phyloP scores from a whole-genome alignment of 1,139 yeast genomes.

The Taphrina betulina region DNA sequence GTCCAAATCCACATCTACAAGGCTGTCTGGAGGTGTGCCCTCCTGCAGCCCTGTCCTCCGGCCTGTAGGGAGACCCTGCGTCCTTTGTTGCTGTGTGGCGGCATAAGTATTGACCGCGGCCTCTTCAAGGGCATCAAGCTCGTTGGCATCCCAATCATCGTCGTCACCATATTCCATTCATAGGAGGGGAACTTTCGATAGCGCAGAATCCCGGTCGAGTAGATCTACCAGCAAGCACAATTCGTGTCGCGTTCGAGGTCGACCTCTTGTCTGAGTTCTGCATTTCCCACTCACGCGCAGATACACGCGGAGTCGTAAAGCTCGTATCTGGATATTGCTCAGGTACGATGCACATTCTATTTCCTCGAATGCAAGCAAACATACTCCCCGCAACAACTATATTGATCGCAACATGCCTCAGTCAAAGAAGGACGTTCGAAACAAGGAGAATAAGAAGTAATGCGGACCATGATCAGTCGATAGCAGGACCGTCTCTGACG shows the following conservation, averaged over 20 bases:
- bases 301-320: too few species aligned
- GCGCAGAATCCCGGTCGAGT: too few species aligned
- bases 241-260: too few species aligned
- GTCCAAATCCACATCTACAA: background rate
- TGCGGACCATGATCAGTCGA: background rate
- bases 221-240: too few species aligned
- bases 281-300: too few species aligned
- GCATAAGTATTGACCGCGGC: slow-evolving; percentile 20
- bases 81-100: slow-evolving; percentile 12
- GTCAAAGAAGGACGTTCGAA: slow-evolving; percentile 32
- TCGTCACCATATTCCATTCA: slow-evolving; percentile 27
- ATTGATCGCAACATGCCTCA: slow-evolving; percentile 31
- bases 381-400: too few species aligned
- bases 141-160: slow-evolving; percentile 25
- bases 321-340: too few species aligned
- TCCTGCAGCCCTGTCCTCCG: background rate
- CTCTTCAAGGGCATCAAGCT: slow-evolving; percentile 22
- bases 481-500: background rate
- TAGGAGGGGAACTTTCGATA: too few species aligned
- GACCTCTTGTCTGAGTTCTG: too few species aligned
- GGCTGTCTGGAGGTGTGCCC: background rate
- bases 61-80: background rate
- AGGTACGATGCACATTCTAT: too few species aligned
- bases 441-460: slow-evolving; percentile 10
- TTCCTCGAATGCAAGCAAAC: too few species aligned